Percentiles rank a stretch among this genome's conserved stretches.
phyloP scores from a whole-genome alignment of 1,284 basidiomycete species.

The Lentinus polychrous region DNA sequence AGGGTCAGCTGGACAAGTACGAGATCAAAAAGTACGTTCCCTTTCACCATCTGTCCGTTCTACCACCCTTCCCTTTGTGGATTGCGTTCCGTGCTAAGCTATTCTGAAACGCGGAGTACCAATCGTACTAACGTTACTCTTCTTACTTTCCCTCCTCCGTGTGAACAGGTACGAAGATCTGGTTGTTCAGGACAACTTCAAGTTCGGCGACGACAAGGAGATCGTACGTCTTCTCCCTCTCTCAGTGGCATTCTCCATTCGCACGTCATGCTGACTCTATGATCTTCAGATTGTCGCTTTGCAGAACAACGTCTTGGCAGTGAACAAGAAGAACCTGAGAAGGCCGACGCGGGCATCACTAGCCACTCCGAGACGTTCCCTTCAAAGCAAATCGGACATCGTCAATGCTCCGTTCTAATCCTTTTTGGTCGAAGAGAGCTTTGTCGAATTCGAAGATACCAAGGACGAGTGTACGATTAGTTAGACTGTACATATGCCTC shows the following conservation, averaged over 20 bases:
- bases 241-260: neutral
- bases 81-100: neutral
- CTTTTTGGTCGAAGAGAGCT: neutral
- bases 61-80: too few species aligned
- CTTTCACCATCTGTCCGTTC: slow-evolving; percentile 13
- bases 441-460: neutral
- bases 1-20: slow-evolving; percentile 85
- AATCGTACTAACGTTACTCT: neutral
- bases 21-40: slow-evolving; percentile 79
- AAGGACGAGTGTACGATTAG: neutral
- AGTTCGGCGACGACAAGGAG: slow-evolving; percentile 91
- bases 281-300: slow-evolving; percentile 78
- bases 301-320: slow-evolving; percentile 88
- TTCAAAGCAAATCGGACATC: slow-evolving; percentile 51
- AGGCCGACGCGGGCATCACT: slow-evolving; percentile 82
- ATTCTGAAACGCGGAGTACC: neutral
- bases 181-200: slow-evolving; percentile 96
- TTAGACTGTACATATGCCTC: neutral
- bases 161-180: slow-evolving; percentile 73
- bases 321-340: slow-evolving; percentile 89
- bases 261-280: neutral
- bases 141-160: slow-evolving; percentile 11
- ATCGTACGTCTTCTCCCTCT: slow-evolving; percentile 54
- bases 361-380: slow-evolving; percentile 37
- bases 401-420: slow-evolving; percentile 64